Evolutionary conservation across 495 filamentous ascomycete species (phyloP).

Genomic region (Xylaria grammica): DNA sequence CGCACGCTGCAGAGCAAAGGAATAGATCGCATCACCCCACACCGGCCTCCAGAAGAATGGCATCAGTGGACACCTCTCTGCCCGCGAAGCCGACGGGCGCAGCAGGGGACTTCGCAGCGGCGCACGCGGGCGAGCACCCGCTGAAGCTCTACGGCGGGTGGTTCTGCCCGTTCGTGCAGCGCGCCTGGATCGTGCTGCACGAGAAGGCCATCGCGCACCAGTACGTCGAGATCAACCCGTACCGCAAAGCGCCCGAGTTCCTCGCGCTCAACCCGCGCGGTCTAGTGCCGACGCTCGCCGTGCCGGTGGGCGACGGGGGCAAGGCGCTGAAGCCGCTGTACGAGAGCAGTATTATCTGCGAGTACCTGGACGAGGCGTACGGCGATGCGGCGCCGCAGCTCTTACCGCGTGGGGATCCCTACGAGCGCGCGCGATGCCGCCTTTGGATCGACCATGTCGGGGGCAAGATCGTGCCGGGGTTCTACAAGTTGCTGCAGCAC

Average conservation of each 20-base stretch:
- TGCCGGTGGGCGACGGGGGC: slow-evolving; percentile 20
- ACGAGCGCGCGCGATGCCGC: slow-evolving; percentile 61
- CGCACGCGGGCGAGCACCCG: slow-evolving; percentile 40
- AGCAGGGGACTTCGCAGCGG: slow-evolving; percentile 40
- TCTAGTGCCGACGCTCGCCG: slow-evolving; percentile 67
- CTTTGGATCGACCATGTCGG: slow-evolving; percentile 75
- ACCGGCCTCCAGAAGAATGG: slow-evolving; percentile 26
- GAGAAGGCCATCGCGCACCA: slow-evolving; percentile 75
- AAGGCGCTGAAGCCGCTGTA: slow-evolving; percentile 63
- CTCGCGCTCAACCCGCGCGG: slow-evolving; percentile 71
- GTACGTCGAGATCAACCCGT: slow-evolving; percentile 76
- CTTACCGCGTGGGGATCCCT: slow-evolving; percentile 55
- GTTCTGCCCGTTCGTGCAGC: slow-evolving; percentile 67
- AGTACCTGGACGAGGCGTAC: slow-evolving; percentile 74
- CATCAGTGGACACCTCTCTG: slow-evolving; percentile 40
- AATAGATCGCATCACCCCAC: background rate
- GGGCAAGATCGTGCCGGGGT: slow-evolving; percentile 65
- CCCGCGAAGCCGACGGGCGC: slow-evolving; percentile 38
- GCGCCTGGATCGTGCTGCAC: slow-evolving; percentile 68
- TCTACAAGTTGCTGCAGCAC: slow-evolving; percentile 69
- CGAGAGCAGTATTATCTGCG: slow-evolving; percentile 69
- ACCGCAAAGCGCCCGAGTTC: slow-evolving; percentile 67
- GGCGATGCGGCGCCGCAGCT: slow-evolving; percentile 42
- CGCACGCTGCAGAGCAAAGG: background rate
- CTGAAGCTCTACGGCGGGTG: slow-evolving; percentile 56